Base-by-base conservation (phyloP, 805 yeast genomes). In the Lipomyces yamadae region DNA sequence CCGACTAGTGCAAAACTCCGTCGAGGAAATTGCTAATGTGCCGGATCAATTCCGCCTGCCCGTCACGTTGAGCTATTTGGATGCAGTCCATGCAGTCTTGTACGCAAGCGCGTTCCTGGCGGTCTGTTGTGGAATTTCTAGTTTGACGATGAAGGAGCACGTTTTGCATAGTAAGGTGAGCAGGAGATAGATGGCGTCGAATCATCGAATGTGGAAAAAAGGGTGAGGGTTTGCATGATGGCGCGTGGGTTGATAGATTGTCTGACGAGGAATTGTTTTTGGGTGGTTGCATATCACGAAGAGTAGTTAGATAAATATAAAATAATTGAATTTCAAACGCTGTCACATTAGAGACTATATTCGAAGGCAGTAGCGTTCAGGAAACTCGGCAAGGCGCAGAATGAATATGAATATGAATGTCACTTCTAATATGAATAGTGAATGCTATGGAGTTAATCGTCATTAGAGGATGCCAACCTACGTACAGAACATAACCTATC, bases 111-210 rank as follows among this genome's bases (percentile, higher is more conserved):
- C 66, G 13, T 29, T 65, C 29, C 34, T 62, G 55, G 67, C 69
- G 13, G 18, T 50, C 33, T n/a, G 61, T 32, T 64, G 67, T 10
- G 64, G 39, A 3, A 29, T 58, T 57, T 30, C 69, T 8, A 63
- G 69, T 52, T 5, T 68, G 54, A 52, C 55, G 32, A 68, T 68
- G 69, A 61, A 60, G 50, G 71, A 68, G 58, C 69, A 65, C 52
- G 60, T 59, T 29, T 60, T 68, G 61, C 71, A 68, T 39, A 60
- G 52, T 42, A 50, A 58, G 4, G 63, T 68, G 7, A 61, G 48
- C 37, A 52, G 68, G 45, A 42, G 54, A 34, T 58, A 58, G 29
- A 39, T 39, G 15, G n/a, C 13, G 13, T 39, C 18, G n/a, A 39
- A 13, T 15, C 15, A 39, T 39, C 24, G n/a, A 13, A n/a, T 6